phyloP scores from a whole-genome alignment of 1,139 yeast genomes.

The Yamadazyma trypodendri region DNA sequence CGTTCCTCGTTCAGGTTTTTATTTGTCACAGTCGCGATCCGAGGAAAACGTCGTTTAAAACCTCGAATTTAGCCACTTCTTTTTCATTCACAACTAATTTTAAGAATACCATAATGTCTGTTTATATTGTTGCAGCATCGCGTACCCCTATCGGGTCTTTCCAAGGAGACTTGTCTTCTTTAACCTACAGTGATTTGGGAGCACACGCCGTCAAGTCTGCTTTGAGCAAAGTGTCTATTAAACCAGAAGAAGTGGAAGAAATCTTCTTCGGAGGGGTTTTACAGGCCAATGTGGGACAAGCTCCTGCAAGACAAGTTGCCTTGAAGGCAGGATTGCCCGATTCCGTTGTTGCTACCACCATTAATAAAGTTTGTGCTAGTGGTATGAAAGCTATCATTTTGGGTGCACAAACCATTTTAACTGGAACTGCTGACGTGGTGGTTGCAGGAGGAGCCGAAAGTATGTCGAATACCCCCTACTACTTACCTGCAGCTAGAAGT shows the following conservation, averaged over 20 bases:
- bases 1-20: neutral
- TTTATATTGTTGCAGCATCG: constrained; percentile 85
- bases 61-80: neutral
- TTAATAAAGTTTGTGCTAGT: constrained; percentile 97
- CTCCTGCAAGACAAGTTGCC: constrained; percentile 98
- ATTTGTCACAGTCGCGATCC: constrained; percentile 1
- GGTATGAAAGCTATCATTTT: constrained; percentile 89
- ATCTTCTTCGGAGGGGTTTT: constrained; percentile 89
- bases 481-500: constrained; percentile 77
- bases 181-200: constrained; percentile 82
- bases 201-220: constrained; percentile 91
- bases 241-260: constrained; percentile 81
- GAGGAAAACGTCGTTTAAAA: neutral
- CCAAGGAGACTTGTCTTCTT: constrained; percentile 77
- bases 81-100: too few relatives aligned
- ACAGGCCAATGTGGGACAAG: constrained; percentile 94
- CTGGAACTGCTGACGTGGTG: constrained; percentile 89
- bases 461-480: constrained; percentile 95
- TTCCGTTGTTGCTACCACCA: constrained; percentile 78
- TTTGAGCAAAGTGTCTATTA: constrained; percentile 72
- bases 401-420: constrained; percentile 86
- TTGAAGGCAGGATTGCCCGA: constrained; percentile 82
- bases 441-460: constrained; percentile 98
- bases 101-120: constrained; percentile 45
- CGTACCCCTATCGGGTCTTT: constrained; percentile 96